phyloP scores from a whole-genome alignment of 2,329 filamentous ascomycete species.

The Sporothrix euskadiensis region DNA sequence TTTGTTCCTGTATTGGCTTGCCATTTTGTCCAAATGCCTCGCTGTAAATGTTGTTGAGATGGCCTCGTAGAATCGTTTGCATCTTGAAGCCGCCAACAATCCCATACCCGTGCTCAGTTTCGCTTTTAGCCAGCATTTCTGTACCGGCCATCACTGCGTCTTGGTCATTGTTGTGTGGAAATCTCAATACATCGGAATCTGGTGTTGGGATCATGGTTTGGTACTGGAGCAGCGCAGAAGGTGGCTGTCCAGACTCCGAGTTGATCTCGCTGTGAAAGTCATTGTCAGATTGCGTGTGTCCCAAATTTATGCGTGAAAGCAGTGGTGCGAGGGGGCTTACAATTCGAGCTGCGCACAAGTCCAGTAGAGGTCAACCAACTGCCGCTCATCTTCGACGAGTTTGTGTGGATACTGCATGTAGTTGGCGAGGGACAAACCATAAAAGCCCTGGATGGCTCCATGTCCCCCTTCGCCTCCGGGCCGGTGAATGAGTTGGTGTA shows the following conservation, averaged over 20 bases:
- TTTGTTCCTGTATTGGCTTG: not conserved
- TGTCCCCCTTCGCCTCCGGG: not conserved
- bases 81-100: constrained; percentile 20
- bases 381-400: constrained; percentile 24
- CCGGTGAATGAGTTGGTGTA: constrained; percentile 24
- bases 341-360: constrained; percentile 30
- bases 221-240: constrained; percentile 28
- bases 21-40: not conserved
- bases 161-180: not conserved
- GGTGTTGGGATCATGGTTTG: constrained; percentile 27
- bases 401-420: constrained; percentile 13
- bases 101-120: not conserved
- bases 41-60: constrained; percentile 29
- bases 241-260: constrained; percentile 19
- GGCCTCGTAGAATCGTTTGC: constrained; percentile 24
- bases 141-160: not conserved
- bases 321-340: constrained; percentile 18
- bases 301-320: not conserved
- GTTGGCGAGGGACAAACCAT: constrained; percentile 25
- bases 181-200: constrained; percentile 10
- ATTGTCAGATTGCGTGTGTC: not conserved
- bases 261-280: constrained; percentile 26
- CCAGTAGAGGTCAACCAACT: constrained; percentile 31
- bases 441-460: not conserved
- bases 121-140: not conserved